Conservation (phyloP, 1,139 yeast species). For the Blastobotrys ciferrii region DNA sequence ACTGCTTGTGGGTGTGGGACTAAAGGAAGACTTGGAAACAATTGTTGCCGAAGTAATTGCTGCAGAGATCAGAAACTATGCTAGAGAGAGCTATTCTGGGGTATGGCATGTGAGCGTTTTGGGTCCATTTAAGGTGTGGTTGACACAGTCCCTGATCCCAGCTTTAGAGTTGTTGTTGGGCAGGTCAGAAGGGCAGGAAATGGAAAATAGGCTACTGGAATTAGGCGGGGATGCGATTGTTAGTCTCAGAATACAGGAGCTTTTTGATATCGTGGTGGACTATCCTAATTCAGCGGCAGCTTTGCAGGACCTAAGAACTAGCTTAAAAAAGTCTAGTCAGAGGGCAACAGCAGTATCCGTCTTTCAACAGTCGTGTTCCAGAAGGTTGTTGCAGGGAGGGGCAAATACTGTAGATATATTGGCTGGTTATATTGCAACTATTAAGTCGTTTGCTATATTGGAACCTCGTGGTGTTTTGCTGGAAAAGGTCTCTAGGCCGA, state of each 20-base stretch:
- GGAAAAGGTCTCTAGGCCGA: constrained; percentile 75
- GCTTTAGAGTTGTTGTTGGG: constrained; percentile 15
- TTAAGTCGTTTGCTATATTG: constrained; percentile 67
- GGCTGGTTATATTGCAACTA: constrained; percentile 65
- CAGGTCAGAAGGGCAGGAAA: constrained; percentile 10
- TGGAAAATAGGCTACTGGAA: constrained; percentile 11
- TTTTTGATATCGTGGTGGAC: constrained; percentile 57
- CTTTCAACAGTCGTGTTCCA: constrained; percentile 53
- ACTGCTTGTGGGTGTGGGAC: constrained; percentile 15
- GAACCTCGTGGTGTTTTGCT: constrained; percentile 86
- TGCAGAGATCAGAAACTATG: constrained; percentile 14
- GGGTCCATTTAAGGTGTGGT: constrained; percentile 20
- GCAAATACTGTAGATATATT: constrained; percentile 76
- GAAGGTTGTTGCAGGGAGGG: constrained; percentile 71
- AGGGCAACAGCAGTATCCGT: constrained; percentile 53
- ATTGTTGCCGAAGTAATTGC: constrained; percentile 17
- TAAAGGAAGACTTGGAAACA: constrained; percentile 17
- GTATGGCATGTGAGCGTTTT: constrained; percentile 24
- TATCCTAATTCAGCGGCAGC: constrained; percentile 63
- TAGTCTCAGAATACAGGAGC: constrained; percentile 52
- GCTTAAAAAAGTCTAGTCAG: constrained; percentile 36
- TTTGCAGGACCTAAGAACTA: constrained; percentile 56
- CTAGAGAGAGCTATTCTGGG: constrained; percentile 14
- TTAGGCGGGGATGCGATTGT: constrained; percentile 25
- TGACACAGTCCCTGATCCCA: constrained; percentile 13